Base-by-base conservation (phyloP, 139 green algal genomes). In the Micractinium sp. region DNA sequence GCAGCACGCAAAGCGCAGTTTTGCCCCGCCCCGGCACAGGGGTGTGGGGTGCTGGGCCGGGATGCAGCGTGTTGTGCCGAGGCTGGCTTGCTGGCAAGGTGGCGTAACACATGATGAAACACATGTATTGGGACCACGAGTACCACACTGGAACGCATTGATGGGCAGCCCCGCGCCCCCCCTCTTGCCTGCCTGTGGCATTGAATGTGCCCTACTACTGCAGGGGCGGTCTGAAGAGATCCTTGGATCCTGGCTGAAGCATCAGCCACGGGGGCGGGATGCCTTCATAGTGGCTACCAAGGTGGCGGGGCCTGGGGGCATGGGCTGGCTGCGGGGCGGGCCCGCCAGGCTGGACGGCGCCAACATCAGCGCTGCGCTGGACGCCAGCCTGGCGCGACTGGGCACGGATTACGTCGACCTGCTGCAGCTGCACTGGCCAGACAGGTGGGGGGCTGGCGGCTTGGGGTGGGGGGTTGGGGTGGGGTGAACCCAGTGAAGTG, bases 371-470 rank as follows among this genome's bases (percentile, higher is more conserved):
- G 87, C 82, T 31, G 95, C 96, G 4, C 82, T 98, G 1, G 95
- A 98, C 1, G 95, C 90, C 83, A 97, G 93, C 88, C 89, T 98
- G 73, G 35, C 16, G 2, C 91, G 97, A 5, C 92, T 99, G 81
- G 71, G 93, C 2, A 97, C 93, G 12, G 96, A 99, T 90, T 97
- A 97, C 92, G 94, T 99, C 23, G 97, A 99, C 91, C 82, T 99
- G 3, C 93, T 96, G 39, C 96, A 98, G 87, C 89, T 99, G 41
- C 97, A 99, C 91, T 98, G 96, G 96, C 95, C 95, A 39, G 96
- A 98, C 90, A 95, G 95, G 95, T 96, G n/a, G 0, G 78, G 60
- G 0, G 69, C n/a, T n/a, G n/a, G n/a, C n/a, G n/a, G n/a, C n/a
- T 12, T 84, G 87, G 29, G 63, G 7, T 29, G 63, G 23, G 73